Base-by-base conservation (phyloP, 805 yeast genomes). In the Ogataea saltuana region DNA sequence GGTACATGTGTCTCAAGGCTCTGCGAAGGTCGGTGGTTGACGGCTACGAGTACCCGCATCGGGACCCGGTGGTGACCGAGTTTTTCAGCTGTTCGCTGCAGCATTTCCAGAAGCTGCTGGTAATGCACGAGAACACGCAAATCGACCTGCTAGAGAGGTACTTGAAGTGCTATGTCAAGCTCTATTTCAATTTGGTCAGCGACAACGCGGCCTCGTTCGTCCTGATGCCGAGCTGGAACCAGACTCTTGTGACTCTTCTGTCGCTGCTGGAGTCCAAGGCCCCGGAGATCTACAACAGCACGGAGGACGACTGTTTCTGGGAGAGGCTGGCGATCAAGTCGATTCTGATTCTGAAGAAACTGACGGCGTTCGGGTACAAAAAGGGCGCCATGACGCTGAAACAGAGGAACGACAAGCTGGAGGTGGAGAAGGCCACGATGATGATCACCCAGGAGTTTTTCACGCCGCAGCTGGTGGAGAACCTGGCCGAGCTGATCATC, bases 1-100 rank as follows among this genome's bases (percentile, higher is more conserved):
- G 93, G 13, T 89, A 90, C 60, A 59, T 87, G 36, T 75, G 88
- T 25, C 71, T 90, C 47, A 91, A 93, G 62, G 81, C 79, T 21
- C 63, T 86, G 22, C 71, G 96, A 52, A 71, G 96, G 48, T 72
- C 85, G 15, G 71, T 88, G 2, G 81, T 82, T 2, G 91, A 84
- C 56, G 95, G 95, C 0, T 82, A 75, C 52, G 88, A 83, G 34
- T 73, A 76, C 48, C 85, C 88, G 1, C 81, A 86, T 47, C 75
- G 81, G 34, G 77, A 76, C 42, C 71, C 61, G 13, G 74, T 73
- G 21, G 74, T 88, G 2, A 65, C 64, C 12, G 88, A 83, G 39
- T 84, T 89, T 48, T 69, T 88, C 59, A 71, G 69, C 19, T 41
- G 73, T 0, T 68, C 85, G 0, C 66, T 81, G 2, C 69, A 69